Conservation (phyloP, 192 early-diverging fungal species). For the Gryganskiella cystojenkinii region DNA sequence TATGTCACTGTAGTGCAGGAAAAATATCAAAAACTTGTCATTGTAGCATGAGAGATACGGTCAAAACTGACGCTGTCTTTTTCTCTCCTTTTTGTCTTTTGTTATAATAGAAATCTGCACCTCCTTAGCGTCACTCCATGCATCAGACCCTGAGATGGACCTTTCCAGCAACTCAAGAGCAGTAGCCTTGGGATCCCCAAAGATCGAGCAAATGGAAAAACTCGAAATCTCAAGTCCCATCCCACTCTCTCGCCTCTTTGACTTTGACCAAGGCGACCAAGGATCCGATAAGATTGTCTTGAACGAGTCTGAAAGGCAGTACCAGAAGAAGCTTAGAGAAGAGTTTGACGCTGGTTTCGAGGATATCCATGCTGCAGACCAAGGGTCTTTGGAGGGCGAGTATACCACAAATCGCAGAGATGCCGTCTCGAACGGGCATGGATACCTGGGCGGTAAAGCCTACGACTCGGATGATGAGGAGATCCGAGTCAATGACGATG, state of each 20-base stretch:
- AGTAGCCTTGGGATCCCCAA: slow-evolving; percentile 9
- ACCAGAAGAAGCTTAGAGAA: slow-evolving; percentile 36
- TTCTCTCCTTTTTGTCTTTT: background rate
- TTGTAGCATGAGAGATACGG: too few relatives aligned
- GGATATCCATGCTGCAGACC: slow-evolving; percentile 25
- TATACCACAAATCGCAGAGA: background rate
- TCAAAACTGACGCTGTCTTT: too few relatives aligned
- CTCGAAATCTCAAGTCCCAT: slow-evolving; percentile 34
- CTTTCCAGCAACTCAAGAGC: background rate
- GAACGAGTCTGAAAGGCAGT: slow-evolving; percentile 38
- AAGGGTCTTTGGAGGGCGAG: too few relatives aligned
- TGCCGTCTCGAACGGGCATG: slow-evolving; percentile 3
- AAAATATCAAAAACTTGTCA: too few relatives aligned
- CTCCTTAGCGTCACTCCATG: slow-evolving; percentile 28
- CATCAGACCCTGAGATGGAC: slow-evolving; percentile 12
- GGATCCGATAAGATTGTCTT: slow-evolving; percentile 32
- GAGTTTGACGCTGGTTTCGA: slow-evolving; percentile 49
- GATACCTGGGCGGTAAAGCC: background rate
- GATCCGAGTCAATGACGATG: slow-evolving; percentile 34
- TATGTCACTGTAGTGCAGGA: background rate
- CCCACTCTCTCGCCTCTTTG: slow-evolving; percentile 44
- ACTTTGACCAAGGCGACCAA: slow-evolving; percentile 47
- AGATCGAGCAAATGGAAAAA: slow-evolving; percentile 30
- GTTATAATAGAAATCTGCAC: slow-evolving; percentile 33
- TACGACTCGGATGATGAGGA: slow-evolving; percentile 46